Conservation (phyloP, 2,329 filamentous ascomycete genomes). For the Grosmannia clavigera region DNA sequence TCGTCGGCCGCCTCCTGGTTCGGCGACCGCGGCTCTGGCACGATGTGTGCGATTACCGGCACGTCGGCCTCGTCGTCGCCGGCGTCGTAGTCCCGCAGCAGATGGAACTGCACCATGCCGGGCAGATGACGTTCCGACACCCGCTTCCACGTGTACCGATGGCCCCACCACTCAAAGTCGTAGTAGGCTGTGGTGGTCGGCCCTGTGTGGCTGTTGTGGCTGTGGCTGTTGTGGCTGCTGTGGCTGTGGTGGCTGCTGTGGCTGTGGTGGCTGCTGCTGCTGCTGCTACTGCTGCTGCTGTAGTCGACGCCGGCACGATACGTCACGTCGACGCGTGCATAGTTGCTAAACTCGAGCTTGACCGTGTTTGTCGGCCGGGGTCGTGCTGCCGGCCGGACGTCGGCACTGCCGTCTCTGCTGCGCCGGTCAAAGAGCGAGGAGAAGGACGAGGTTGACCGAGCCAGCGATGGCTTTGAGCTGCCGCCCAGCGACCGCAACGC, state of each 20-base stretch:
- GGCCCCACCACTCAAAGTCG: conserved; percentile 89
- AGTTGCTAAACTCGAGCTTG: conserved; percentile 93
- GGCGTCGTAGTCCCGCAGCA: conserved; percentile 50
- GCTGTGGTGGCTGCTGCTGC: no score
- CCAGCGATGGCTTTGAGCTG: background rate
- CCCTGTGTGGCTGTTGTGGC: background rate
- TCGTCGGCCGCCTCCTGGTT: conserved; percentile 60
- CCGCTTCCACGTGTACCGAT: conserved; percentile 73
- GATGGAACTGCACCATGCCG: conserved; percentile 60
- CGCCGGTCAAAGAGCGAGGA: conserved; percentile 2
- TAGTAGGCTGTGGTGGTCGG: conserved; percentile 34
- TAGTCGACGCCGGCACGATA: conserved; percentile 14
- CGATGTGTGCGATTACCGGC: conserved; percentile 53
- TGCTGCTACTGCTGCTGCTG: background rate
- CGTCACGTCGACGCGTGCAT: conserved; percentile 72
- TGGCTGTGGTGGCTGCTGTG: background rate
- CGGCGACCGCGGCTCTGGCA: conserved; percentile 63
- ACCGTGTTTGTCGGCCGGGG: conserved; percentile 57
- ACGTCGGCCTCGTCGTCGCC: conserved; percentile 21
- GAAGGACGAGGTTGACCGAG: background rate
- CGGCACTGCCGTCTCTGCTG: conserved; percentile 2
- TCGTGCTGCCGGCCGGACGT: conserved; percentile 13
- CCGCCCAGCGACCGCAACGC: conserved; percentile 31
- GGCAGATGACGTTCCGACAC: conserved; percentile 55
- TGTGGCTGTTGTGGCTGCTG: background rate